A percentile compares a stretch with the other conserved stretches of the same genome.
Evolutionary conservation across 257 asterid genomes (phyloP).

Genomic region (Solanum sitiens): DNA sequence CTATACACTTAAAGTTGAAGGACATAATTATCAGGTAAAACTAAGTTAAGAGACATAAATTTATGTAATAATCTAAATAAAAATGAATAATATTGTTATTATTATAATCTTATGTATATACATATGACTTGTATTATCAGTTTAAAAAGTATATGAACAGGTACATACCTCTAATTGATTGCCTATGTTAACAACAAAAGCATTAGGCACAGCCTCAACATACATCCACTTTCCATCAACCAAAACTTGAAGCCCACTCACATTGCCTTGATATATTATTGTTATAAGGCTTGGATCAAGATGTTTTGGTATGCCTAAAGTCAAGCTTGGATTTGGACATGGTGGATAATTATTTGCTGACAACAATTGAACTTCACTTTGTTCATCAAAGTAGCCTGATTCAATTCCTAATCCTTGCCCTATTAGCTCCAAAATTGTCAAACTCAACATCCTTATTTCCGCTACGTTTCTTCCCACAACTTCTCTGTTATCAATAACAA

Average conservation of each 20-base stretch:
- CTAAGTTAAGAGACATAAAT: too few relatives aligned
- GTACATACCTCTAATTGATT: slow-evolving; percentile 15
- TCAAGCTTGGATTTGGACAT: slow-evolving; percentile 20
- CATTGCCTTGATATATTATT: slow-evolving; percentile 13
- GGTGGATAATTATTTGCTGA: slow-evolving; percentile 12
- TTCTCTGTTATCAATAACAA: neutral
- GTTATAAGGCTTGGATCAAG: slow-evolving; percentile 19
- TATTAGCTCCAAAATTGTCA: slow-evolving; percentile 12
- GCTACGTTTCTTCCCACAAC: slow-evolving; percentile 17
- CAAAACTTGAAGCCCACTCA: slow-evolving; percentile 19
- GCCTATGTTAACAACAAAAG: slow-evolving; percentile 18
- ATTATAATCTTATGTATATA: too few relatives aligned
- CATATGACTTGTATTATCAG: too few relatives aligned
- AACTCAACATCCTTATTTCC: slow-evolving; percentile 7
- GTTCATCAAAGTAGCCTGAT: slow-evolving; percentile 8
- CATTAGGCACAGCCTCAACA: slow-evolving; percentile 11
- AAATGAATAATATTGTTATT: too few relatives aligned
- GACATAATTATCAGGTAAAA: too few relatives aligned
- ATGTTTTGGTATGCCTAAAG: slow-evolving; percentile 19
- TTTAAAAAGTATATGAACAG: neutral
- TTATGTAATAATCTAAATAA: too few relatives aligned
- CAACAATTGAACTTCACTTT: slow-evolving; percentile 4
- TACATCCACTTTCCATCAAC: slow-evolving; percentile 16
- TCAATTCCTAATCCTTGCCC: slow-evolving; percentile 20
- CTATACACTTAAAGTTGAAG: too few relatives aligned